Evolutionary conservation across 768 basidiomycete species (phyloP).

Genomic region (Auriscalpium microsporum): DNA sequence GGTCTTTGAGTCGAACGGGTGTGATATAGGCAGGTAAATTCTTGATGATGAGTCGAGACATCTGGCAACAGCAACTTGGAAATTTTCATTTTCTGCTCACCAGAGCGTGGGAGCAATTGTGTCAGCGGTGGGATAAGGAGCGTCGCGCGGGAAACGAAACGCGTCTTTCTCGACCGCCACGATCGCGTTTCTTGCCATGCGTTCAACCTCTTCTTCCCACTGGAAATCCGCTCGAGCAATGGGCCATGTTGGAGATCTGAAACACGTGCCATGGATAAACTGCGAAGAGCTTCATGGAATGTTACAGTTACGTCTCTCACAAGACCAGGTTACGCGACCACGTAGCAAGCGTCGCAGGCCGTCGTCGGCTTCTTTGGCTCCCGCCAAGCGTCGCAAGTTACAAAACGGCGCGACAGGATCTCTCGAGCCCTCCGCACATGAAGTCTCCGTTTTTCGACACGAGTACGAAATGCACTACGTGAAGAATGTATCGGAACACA

Average conservation of each 20-base stretch:
- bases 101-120: not conserved
- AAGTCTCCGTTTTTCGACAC: not conserved
- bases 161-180: too few species aligned
- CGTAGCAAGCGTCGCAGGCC: not conserved
- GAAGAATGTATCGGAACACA: not conserved
- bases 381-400: not conserved
- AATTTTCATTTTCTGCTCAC: not conserved
- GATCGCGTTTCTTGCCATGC: not conserved
- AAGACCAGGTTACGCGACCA: not conserved
- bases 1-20: conserved; percentile 50
- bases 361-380: not conserved
- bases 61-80: conserved; percentile 19
- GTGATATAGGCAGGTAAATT: conserved; percentile 69
- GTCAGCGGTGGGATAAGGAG: not conserved
- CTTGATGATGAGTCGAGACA: conserved; percentile 82
- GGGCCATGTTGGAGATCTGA: not conserved
- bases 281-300: too few species aligned
- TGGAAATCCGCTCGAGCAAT: not conserved
- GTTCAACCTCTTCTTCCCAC: not conserved
- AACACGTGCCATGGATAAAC: too few species aligned
- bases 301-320: too few species aligned
- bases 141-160: not conserved
- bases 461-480: not conserved
- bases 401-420: not conserved
- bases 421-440: not conserved